Base-by-base conservation (phyloP, 768 basidiomycete genomes). In the Podaxis mareebaensis region DNA sequence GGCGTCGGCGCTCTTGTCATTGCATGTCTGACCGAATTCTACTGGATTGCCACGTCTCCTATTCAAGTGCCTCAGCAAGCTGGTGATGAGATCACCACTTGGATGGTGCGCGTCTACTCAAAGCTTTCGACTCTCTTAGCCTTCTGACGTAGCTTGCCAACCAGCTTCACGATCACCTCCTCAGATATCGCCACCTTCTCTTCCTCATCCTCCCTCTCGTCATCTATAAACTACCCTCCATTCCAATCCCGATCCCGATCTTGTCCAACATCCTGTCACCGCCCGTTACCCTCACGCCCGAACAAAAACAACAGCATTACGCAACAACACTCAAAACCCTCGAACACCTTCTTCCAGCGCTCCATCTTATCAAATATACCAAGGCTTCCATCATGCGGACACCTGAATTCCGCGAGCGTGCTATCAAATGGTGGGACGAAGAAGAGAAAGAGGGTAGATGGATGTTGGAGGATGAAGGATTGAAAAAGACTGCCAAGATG, bases 131-230 rank as follows among this genome's bases (percentile, higher is more conserved):
- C 12, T 12, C 22, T 44, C 22, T 44, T 48, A 30, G 26, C 3
- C 58, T 33, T 20, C 20, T 60, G 8, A 60, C 42, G 36, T 13
- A 39, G 13, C 8, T 63, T 65, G 26, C 48, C 59, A 46, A 24
- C 13, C 56, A 92, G 90, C 88, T 86, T 85, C 87, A 90, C 73
- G 89, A 92, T 70, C 76, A 70, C 28, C 73, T 88, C 40, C 81
- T 83, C 70, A 70, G 79, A 53, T 64, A 74, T 38, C 89, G 91
- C n/a, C 82, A 83, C 58, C 28, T 78, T 1, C 71, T 89, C 58
- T 88, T 92, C 74, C 76, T 90, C 61, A 6, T 79, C 33, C 76
- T 91, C 2, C 87, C 89, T 4, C 65, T 85, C 28, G 39, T 83
- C 57, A 69, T 86, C 10, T 79, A 82, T 69, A 77, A 20, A 26